These are phyloP conservation scores for Conticribra guillardii DNA, from an alignment of 108 stramenopile species.

Conservation along the genomic window DNA sequence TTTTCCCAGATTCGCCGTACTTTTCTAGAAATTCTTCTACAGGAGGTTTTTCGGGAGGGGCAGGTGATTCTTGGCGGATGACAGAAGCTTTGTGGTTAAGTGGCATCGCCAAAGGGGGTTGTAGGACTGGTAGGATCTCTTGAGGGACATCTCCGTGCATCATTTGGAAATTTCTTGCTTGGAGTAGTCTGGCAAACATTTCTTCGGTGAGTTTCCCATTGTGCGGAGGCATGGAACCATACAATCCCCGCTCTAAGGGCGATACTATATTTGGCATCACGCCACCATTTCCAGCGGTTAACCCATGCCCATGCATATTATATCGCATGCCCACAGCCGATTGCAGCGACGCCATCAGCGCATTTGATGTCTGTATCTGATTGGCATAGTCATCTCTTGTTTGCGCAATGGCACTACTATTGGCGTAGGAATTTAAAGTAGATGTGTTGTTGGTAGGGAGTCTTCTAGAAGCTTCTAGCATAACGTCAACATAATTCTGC, in stretches of 20 bases:
- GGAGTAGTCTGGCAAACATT: not conserved
- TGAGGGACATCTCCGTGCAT: not conserved
- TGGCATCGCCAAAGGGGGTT: too few relatives aligned
- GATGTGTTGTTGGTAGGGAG: too few relatives aligned
- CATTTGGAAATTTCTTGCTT: not conserved
- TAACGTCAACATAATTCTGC: too few relatives aligned
- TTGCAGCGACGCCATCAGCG: not conserved
- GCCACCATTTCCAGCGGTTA: not conserved
- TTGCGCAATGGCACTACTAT: too few relatives aligned
- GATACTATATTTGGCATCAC: not conserved
- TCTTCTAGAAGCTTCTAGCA: too few relatives aligned
- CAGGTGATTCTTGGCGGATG: not conserved
- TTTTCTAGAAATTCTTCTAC: constrained; percentile 21
- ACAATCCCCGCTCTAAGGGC: not conserved
- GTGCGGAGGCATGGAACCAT: not conserved
- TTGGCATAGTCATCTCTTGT: not conserved
- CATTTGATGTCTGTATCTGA: not conserved
- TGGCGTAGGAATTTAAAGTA: too few relatives aligned
- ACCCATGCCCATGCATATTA: too few relatives aligned
- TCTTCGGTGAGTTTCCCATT: not conserved
- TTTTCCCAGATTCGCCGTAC: constrained; percentile 27
- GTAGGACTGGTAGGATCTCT: too few relatives aligned
- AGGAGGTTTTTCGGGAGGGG: not conserved
- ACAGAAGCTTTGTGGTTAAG: constrained; percentile 5
- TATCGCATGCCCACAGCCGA: too few relatives aligned